These are phyloP conservation scores for Collybia sordida DNA, from an alignment of 768 basidiomycete genomes.

Conservation along the genomic window DNA sequence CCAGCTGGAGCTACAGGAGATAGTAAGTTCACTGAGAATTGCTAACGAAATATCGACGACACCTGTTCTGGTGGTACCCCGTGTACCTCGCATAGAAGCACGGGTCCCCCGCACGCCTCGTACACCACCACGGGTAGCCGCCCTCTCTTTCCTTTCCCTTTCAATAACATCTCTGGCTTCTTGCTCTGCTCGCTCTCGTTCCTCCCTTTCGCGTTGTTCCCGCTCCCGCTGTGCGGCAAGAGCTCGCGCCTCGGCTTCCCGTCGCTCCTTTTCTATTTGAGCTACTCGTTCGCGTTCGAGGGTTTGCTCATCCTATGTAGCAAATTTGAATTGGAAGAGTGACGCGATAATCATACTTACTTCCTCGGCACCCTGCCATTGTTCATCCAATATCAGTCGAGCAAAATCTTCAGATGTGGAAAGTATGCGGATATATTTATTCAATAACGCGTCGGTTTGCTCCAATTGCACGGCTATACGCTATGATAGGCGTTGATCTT, in stretches of 20 bases:
- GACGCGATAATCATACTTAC: constrained; percentile 38
- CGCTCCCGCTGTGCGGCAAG: constrained; percentile 28
- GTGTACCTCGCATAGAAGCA: constrained; percentile 56
- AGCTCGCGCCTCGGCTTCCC: constrained; percentile 47
- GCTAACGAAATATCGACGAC: background rate
- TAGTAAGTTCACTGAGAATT: background rate
- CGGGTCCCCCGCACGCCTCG: constrained; percentile 74
- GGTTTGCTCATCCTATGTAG: constrained; percentile 57
- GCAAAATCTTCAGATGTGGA: constrained; percentile 69
- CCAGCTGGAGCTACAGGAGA: background rate
- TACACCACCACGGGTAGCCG: constrained; percentile 50
- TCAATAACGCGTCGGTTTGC: constrained; percentile 71
- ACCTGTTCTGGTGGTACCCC: constrained; percentile 40
- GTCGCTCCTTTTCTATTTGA: constrained; percentile 37
- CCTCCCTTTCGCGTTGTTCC: constrained; percentile 52
- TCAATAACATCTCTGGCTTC: constrained; percentile 40
- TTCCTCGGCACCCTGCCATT: constrained; percentile 72
- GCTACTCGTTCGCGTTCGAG: constrained; percentile 50
- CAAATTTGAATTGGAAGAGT: background rate
- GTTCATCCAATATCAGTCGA: constrained; percentile 71
- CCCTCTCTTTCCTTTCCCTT: constrained; percentile 44
- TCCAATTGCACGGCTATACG: constrained; percentile 64
- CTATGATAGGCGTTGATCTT: constrained; percentile 30
- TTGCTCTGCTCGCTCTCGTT: constrained; percentile 39
- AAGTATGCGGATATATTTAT: constrained; percentile 72